These are phyloP conservation scores for Alternaria sp. DNA, from an alignment of 2,329 filamentous ascomycete species.

Conservation along the genomic window DNA sequence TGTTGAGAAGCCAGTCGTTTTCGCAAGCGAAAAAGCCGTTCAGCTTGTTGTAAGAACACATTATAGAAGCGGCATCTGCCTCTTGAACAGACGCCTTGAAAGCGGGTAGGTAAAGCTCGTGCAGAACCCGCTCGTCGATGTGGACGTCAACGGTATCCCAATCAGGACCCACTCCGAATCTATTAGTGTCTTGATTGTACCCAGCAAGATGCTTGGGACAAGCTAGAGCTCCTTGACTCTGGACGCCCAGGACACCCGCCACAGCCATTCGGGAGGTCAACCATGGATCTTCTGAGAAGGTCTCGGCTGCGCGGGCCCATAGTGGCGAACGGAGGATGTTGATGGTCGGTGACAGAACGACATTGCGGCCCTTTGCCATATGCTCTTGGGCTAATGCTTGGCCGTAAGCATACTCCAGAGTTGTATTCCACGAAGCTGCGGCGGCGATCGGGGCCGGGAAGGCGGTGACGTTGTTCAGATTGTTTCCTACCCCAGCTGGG, in stretches of 20 bases:
- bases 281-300: constrained; percentile 8
- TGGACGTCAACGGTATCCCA: constrained; percentile 65
- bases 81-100: constrained; percentile 8
- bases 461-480: neutral
- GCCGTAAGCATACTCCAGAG: constrained; percentile 1
- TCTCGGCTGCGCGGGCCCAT: constrained; percentile 13
- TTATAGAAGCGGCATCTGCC: constrained; percentile 3
- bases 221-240: constrained; percentile 47
- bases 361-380: constrained; percentile 1
- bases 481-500: constrained; percentile 4
- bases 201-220: constrained; percentile 64
- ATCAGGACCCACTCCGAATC: constrained; percentile 65
- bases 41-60: constrained; percentile 7
- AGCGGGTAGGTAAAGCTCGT: constrained; percentile 51
- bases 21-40: neutral
- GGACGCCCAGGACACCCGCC: constrained; percentile 46
- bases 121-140: constrained; percentile 64
- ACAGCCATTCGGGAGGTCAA: constrained; percentile 2
- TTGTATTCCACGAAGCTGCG: neutral
- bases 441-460: neutral
- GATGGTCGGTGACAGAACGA: constrained; percentile 31
- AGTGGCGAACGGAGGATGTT: constrained; percentile 21
- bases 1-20: constrained; percentile 55
- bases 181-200: constrained; percentile 57
- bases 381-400: neutral